These are phyloP conservation scores for Polyporus arcularius DNA, from an alignment of 768 basidiomycete genomes.

Conservation along the genomic window DNA sequence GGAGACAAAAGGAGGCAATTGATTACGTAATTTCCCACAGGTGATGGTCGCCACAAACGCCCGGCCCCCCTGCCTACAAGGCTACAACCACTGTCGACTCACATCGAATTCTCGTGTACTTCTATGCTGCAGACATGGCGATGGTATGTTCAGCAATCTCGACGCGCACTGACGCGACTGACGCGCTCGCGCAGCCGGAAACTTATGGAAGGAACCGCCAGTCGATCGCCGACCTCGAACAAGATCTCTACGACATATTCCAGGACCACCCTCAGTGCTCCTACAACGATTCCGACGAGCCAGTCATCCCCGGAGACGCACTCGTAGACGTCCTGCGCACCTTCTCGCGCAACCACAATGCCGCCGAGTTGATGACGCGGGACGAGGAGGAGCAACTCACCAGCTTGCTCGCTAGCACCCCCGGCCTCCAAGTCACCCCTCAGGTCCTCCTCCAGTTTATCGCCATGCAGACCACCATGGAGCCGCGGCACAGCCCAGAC, in stretches of 20 bases:
- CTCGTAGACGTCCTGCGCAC: conserved; percentile 69
- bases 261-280: conserved; percentile 61
- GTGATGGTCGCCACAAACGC: not conserved
- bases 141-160: conserved; percentile 1
- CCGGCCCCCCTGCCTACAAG: not conserved
- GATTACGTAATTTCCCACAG: not conserved
- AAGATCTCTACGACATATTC: conserved; percentile 68
- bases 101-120: conserved; percentile 9
- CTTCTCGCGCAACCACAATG: conserved; percentile 60
- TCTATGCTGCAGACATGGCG: conserved; percentile 18
- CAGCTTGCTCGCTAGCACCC: conserved; percentile 55
- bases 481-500: conserved; percentile 19
- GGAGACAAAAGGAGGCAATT: not conserved
- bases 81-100: conserved; percentile 8
- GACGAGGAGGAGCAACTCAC: conserved; percentile 66
- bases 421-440: conserved; percentile 69
- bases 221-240: conserved; percentile 70
- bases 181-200: conserved; percentile 2
- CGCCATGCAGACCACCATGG: conserved; percentile 39
- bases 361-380: conserved; percentile 61
- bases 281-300: conserved; percentile 57
- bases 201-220: conserved; percentile 63
- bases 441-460: conserved; percentile 63
- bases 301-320: conserved; percentile 68
- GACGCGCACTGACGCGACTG: conserved; percentile 1